A percentile compares a stretch with the other conserved stretches of the same genome.
Evolutionary conservation across 495 filamentous ascomycete genomes (phyloP).

Genomic region (Podospora pseudoanserina): DNA sequence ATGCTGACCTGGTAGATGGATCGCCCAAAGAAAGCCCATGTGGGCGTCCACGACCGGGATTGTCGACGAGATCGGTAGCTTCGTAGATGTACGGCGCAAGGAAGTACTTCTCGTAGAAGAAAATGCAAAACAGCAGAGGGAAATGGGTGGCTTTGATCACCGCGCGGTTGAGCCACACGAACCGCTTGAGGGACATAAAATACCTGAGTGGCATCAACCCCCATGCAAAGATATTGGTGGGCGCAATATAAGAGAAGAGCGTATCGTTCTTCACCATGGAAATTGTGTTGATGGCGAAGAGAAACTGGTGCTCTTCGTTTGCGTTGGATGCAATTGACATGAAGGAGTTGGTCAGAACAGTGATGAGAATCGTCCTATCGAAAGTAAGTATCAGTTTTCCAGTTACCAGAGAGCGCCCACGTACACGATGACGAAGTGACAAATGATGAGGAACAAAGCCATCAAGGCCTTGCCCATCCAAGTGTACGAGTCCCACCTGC

Average conservation of each 20-base stretch:
- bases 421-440: constrained; percentile 85
- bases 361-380: constrained; percentile 74
- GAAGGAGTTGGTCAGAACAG: constrained; percentile 88
- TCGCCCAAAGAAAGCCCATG: constrained; percentile 54
- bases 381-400: constrained; percentile 6
- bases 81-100: constrained; percentile 68
- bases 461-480: constrained; percentile 69
- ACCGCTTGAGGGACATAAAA: constrained; percentile 70
- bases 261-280: constrained; percentile 96
- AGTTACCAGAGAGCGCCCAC: constrained; percentile 9
- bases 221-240: constrained; percentile 87
- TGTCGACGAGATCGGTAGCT: constrained; percentile 66
- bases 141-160: constrained; percentile 89
- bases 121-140: constrained; percentile 80
- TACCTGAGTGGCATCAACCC: constrained; percentile 74
- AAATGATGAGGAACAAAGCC: constrained; percentile 82
- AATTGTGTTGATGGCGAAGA: constrained; percentile 91
- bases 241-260: constrained; percentile 86
- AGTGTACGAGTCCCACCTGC: constrained; percentile 74
- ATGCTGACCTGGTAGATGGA: constrained; percentile 41
- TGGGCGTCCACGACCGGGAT: constrained; percentile 33
- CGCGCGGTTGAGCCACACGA: constrained; percentile 74
- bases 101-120: constrained; percentile 75
- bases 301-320: constrained; percentile 87
- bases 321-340: constrained; percentile 91